Base-by-base conservation (phyloP, 768 basidiomycete genomes). In the Lactifluus echinatus region DNA sequence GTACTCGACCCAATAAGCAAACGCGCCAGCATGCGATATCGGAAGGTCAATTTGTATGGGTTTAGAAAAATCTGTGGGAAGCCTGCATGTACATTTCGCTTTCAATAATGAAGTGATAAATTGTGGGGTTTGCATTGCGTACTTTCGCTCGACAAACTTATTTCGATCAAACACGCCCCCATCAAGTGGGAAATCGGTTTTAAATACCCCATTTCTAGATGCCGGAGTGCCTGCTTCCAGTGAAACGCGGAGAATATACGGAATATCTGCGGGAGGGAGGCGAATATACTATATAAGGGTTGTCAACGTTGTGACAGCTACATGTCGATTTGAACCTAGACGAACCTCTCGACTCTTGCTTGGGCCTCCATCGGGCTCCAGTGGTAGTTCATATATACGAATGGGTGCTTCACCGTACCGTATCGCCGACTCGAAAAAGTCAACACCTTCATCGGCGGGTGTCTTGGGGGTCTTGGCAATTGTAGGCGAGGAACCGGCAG, bases 151-250 rank as follows among this genome's bases (percentile, higher is more conserved):
- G 2, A 82, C 75, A 68, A 87, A 90, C 48, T 72, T 77, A 59
- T 85, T 82, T 28, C 96, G 80, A 42, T 81, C 80, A 68, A 97
- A 98, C 19, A 69, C 72, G 33, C 93, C 92, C 4, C 94, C 95
- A 64, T 98, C 89, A 6, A 99, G 78, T 1, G 96, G 96, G 66
- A 98, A 97, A 69, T 98, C 97, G 56, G 93, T 95, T 74, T 87
- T 92, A 71, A 99, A 89, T 1, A 93, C 79, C 50, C 93, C 96
- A 65, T 94, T 90, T 66, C 83, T 85, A 8, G 90, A 82, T 10
- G 92, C 91, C 2, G 91, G 85, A 2, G 93, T 93, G 7, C 96
- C 96, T 0, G 95, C 89, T 46, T 94, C 88, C 49, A 98, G 78
- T 19, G 88, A 86, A 34, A 99, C 87, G 52, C 96, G 85, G 26